These are phyloP conservation scores for Orbilia quercus DNA, from an alignment of 2,329 filamentous ascomycete genomes.

Conservation along the genomic window DNA sequence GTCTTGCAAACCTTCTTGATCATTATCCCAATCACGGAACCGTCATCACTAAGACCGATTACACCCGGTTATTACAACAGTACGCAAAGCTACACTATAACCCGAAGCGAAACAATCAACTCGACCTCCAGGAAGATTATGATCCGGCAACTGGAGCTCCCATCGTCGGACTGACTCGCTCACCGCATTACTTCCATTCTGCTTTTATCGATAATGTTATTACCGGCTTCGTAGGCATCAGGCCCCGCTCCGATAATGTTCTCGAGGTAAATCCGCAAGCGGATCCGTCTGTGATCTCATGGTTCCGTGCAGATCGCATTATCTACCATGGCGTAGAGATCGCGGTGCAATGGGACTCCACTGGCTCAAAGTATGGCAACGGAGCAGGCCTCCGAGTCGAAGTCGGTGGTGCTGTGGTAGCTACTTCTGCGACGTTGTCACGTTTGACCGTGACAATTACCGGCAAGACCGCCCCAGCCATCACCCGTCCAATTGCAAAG, in stretches of 20 bases:
- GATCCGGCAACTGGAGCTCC: slow-evolving; percentile 64
- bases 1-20: slow-evolving; percentile 65
- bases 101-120: slow-evolving; percentile 58
- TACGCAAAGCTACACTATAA: slow-evolving; percentile 65
- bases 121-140: slow-evolving; percentile 65
- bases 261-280: slow-evolving; percentile 64
- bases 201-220: slow-evolving; percentile 65
- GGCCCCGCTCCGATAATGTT: slow-evolving; percentile 62
- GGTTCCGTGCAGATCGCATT: slow-evolving; percentile 64
- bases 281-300: slow-evolving; percentile 61
- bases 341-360: slow-evolving; percentile 64
- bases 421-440: slow-evolving; percentile 60
- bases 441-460: slow-evolving; percentile 58
- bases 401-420: slow-evolving; percentile 62
- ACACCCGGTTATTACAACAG: slow-evolving; percentile 62
- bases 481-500: slow-evolving; percentile 62
- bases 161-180: slow-evolving; percentile 64
- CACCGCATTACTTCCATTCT: slow-evolving; percentile 66
- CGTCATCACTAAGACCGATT: slow-evolving; percentile 61
- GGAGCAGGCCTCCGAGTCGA: slow-evolving; percentile 62
- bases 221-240: slow-evolving; percentile 64
- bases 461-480: slow-evolving; percentile 56
- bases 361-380: slow-evolving; percentile 61
- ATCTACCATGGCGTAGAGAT: slow-evolving; percentile 65
- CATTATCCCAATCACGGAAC: slow-evolving; percentile 62